Evolutionary conservation across 1,284 basidiomycete genomes (phyloP).

Genomic region (Cystobasidium slooffiae): DNA sequence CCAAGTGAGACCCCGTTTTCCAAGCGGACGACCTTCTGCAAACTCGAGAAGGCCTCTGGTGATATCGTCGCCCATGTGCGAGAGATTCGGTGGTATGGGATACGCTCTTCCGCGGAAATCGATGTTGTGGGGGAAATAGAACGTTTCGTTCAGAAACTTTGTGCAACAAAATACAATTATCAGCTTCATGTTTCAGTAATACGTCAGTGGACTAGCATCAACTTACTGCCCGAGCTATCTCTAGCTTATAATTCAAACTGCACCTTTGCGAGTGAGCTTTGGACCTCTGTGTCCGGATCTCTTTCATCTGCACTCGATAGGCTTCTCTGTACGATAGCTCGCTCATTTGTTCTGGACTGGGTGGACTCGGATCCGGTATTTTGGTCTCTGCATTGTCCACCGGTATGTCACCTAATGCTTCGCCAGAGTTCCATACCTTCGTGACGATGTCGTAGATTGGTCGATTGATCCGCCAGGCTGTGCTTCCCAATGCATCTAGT

Average conservation of each 20-base stretch:
- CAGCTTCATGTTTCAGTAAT: neutral
- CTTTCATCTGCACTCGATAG: slow-evolving; percentile 68
- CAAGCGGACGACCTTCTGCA: slow-evolving; percentile 77
- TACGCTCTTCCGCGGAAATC: slow-evolving; percentile 98
- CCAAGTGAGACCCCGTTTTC: slow-evolving; percentile 77
- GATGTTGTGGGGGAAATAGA: slow-evolving; percentile 96
- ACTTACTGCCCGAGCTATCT: slow-evolving; percentile 87
- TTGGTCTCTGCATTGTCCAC: slow-evolving; percentile 51
- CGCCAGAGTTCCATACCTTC: slow-evolving; percentile 75
- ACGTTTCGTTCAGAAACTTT: slow-evolving; percentile 79
- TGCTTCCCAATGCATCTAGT: slow-evolving; percentile 86
- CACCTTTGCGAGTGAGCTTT: slow-evolving; percentile 89
- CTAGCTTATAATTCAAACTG: slow-evolving; percentile 94
- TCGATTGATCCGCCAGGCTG: slow-evolving; percentile 89
- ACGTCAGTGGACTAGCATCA: neutral
- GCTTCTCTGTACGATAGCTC: slow-evolving; percentile 70
- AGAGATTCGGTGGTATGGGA: slow-evolving; percentile 93
- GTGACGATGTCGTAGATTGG: slow-evolving; percentile 73
- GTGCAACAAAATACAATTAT: neutral
- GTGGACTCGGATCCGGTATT: slow-evolving; percentile 60
- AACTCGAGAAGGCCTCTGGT: slow-evolving; percentile 88
- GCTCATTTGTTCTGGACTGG: slow-evolving; percentile 59
- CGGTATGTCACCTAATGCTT: slow-evolving; percentile 57
- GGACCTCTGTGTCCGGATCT: slow-evolving; percentile 68
- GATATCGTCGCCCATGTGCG: slow-evolving; percentile 94